Evolutionary conservation across 805 yeast species (phyloP).

Genomic region (Starmera dryadoides): DNA sequence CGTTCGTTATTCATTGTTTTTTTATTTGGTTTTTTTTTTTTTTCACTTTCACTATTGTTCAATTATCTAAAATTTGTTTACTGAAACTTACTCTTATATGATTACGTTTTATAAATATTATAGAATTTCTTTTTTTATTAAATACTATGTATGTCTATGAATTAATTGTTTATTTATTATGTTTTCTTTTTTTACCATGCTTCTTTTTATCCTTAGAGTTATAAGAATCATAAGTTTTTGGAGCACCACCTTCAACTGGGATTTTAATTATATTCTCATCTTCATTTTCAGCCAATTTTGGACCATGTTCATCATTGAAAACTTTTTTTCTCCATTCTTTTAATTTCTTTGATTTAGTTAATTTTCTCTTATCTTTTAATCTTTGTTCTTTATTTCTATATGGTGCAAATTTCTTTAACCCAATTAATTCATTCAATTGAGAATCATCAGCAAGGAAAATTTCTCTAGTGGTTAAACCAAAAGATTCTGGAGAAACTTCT

Average conservation of each 20-base stretch:
- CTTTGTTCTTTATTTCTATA: constrained; percentile 71
- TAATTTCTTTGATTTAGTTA: constrained; percentile 72
- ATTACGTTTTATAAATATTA: no score
- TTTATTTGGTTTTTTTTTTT: not conserved
- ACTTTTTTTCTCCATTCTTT: constrained; percentile 87
- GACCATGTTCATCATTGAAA: constrained; percentile 56
- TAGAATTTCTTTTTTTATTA: no score
- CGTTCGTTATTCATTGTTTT: no score
- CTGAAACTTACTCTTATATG: no score
- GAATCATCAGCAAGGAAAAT: constrained; percentile 86
- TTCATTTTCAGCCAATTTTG: constrained; percentile 15
- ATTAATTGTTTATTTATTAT: not conserved
- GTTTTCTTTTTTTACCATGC: not conserved
- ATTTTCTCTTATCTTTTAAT: constrained; percentile 75
- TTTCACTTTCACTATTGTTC: no score
- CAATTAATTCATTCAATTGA: constrained; percentile 76
- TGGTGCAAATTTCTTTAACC: constrained; percentile 90
- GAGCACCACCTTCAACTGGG: constrained; percentile 9
- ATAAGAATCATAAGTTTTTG: not conserved
- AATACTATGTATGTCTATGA: no score
- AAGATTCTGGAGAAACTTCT: constrained; percentile 92
- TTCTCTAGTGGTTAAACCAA: constrained; percentile 79
- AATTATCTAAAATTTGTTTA: no score
- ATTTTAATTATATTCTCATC: constrained; percentile 16
- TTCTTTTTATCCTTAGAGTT: not conserved